Evolutionary conservation across 805 yeast species (phyloP), one percentile per base, ranked within the genome.

Genomic region (Kodamaea restingae): DNA sequence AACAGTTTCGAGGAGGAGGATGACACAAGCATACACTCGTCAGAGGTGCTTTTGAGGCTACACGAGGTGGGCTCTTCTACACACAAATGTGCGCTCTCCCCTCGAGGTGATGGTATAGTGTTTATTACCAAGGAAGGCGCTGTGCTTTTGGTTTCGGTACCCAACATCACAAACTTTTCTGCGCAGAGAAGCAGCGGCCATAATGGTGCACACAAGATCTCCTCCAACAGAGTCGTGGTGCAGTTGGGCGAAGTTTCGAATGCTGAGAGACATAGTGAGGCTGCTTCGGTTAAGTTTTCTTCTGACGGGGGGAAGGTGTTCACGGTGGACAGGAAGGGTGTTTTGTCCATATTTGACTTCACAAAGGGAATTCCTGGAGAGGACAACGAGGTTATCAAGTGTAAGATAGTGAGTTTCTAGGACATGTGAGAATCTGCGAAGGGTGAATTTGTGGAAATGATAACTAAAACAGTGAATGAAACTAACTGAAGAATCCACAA

Each of bases 61-160:
- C 85, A 83, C 40, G 95, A 90, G 51, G 74, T 90, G 11, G 97
- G 98, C 0, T 76, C 84, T 2, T 69, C 78, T 4, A 84, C 88
- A 41, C 95, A 90, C 56, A 70, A 71, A 32, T 76, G 82, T 41
- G 80, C 81, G 15, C 72, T 85, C 1, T 84, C 95, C 2, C 96
- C 96, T 1, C 67, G 95, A 15, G 90, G 93, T 21, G 95, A 88
- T 54, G 82, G 93, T 0, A 70, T 88, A 20, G 95, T 91, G 2
- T 82, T 85, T 49, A 60, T 88, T 15, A 93, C 84, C 54, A 76
- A 85, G 43, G 79, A 78, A 40, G 98, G 98, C 0, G 67, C 77
- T 1, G 80, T 88, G 0, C 87, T 76, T 49, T 65, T 88, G 28
- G 75, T 84, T 59, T 69, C 79, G 9, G 74, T 86, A 1, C 81